Evolutionary conservation across 257 asterid species (phyloP).

Genomic region (Jacaranda mimosifolia): DNA sequence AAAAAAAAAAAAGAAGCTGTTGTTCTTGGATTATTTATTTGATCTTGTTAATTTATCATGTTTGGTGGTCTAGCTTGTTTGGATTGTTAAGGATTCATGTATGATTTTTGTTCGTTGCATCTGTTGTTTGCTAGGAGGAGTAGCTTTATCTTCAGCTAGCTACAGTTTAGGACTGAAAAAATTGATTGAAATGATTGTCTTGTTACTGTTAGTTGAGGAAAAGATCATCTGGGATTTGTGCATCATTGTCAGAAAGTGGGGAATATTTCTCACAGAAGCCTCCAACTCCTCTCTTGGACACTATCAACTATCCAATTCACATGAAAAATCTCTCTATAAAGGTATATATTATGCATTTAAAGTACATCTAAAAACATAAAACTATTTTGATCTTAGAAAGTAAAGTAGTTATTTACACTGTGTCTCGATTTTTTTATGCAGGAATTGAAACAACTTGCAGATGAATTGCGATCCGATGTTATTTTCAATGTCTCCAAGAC

Average conservation of each 20-base stretch:
- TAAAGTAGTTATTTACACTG: background rate
- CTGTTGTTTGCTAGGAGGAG: background rate
- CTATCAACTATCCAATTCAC: slow-evolving; percentile 90
- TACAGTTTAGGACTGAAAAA: slow-evolving; percentile 12
- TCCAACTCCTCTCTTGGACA: slow-evolving; percentile 95
- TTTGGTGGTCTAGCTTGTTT: background rate
- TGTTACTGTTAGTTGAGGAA: slow-evolving; percentile 54
- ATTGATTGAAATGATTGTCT: slow-evolving; percentile 45
- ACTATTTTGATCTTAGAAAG: background rate
- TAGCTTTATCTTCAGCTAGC: too few species aligned
- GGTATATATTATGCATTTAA: slow-evolving; percentile 46
- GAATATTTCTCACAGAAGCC: slow-evolving; percentile 92
- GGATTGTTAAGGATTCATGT: background rate
- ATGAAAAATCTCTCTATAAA: slow-evolving; percentile 89
- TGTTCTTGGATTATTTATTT: background rate
- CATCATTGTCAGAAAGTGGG: slow-evolving; percentile 75
- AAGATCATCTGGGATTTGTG: slow-evolving; percentile 61
- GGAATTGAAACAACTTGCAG: slow-evolving; percentile 96
- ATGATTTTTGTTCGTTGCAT: slow-evolving; percentile 7
- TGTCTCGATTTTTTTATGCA: slow-evolving; percentile 35
- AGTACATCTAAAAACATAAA: background rate
- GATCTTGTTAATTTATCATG: slow-evolving; percentile 3
- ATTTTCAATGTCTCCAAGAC: slow-evolving; percentile 97
- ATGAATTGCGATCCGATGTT: slow-evolving; percentile 87
- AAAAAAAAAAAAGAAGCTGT: background rate